Conservation (phyloP, 192 early-diverging fungal species). For the Coemansia interrupta region DNA sequence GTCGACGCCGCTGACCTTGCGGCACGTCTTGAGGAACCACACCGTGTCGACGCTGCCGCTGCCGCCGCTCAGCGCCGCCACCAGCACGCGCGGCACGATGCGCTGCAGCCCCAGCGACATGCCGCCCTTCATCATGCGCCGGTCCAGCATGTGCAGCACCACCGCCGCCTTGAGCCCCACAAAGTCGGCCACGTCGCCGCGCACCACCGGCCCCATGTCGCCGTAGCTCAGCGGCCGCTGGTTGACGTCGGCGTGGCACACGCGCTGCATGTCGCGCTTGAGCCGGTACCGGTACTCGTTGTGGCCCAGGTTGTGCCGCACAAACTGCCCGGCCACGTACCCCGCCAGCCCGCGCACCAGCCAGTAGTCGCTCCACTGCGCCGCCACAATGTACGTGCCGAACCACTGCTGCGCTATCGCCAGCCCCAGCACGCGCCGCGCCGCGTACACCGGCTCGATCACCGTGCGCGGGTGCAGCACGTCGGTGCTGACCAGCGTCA, state of each 20-base stretch:
- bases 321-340: constrained; percentile 69
- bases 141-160: constrained; percentile 90
- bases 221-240: constrained; percentile 80
- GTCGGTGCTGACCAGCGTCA: constrained; percentile 67
- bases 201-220: constrained; percentile 51
- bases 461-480: constrained; percentile 69
- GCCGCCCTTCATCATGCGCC: constrained; percentile 73
- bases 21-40: constrained; percentile 74
- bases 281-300: constrained; percentile 86
- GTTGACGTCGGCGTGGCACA: constrained; percentile 80
- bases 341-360: constrained; percentile 77
- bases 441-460: constrained; percentile 88
- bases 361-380: constrained; percentile 83
- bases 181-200: constrained; percentile 67
- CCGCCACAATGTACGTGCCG: constrained; percentile 75
- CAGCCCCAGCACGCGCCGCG: constrained; percentile 64
- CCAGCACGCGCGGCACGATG: constrained; percentile 75
- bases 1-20: constrained; percentile 84
- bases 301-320: constrained; percentile 77
- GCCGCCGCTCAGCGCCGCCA: constrained; percentile 65
- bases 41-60: constrained; percentile 62
- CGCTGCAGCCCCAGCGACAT: constrained; percentile 68
- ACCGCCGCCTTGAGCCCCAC: constrained; percentile 80
- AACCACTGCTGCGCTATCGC: constrained; percentile 92
- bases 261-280: constrained; percentile 75